Evolutionary conservation across 2,329 filamentous ascomycete genomes (phyloP), one percentile per base, ranked within the genome.

Genomic region (Lecanicillium sp.): DNA sequence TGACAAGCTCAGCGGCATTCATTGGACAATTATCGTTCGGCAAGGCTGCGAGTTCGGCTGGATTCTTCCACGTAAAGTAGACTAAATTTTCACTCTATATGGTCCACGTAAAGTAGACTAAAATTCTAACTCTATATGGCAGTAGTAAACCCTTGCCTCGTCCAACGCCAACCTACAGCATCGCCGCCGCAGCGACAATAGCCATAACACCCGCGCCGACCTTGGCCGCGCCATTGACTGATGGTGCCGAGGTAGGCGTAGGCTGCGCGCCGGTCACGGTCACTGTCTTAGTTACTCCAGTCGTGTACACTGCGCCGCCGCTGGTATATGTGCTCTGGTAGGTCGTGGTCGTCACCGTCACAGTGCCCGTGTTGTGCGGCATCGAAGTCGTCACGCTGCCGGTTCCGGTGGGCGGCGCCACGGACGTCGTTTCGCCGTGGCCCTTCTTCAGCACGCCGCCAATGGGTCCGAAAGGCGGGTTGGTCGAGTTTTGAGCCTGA

Each of bases 371-470:
- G 12, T 40, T 14, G 12, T n/a, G 9, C 4, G 17, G 37, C 6
- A 15, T n/a, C 5, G 33, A 8, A 12, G 33, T 26, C 10, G 24
- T 11, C 20, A 17, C 20, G 10, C 7, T 38, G 17, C 32, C n/a
- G 3, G 24, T 38, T 11, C 27, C 36, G 15, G 21, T 49, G 14
- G 23, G 23, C 7, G 39, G n/a, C 20, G 19, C 24, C 12, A n/a
- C n/a, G 21, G 24, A 36, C 7, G 38, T 37, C 12, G 29, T 37
- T 15, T 17, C 32, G 6, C 17, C 23, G 30, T 26, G 26, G 12
- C 38, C 45, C 1, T 20, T 17, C 24, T 41, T 35, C 14, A 49
- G 26, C 15, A 38, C 15, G 26, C 46, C 46, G 24, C 46, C 46
- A 6, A 24, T 23, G 1, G 30, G 24, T 2, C 23, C 39, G 11